A percentile compares a stretch with the other conserved stretches of the same genome.
phyloP scores from a whole-genome alignment of 441 rosid species.

The Adansonia madagascariensis region DNA sequence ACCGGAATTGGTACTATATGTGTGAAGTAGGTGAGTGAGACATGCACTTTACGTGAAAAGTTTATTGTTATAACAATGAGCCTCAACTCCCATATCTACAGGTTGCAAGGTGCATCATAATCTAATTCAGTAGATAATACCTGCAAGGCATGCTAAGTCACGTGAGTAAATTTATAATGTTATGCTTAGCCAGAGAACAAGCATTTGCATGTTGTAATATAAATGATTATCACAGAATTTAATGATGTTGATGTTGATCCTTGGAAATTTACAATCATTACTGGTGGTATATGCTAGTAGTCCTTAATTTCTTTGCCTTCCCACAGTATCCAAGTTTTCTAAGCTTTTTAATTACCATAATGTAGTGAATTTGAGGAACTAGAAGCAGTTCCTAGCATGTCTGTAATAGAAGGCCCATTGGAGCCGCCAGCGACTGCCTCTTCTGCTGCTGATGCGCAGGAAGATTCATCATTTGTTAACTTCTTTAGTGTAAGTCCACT shows the following conservation, averaged over 20 bases:
- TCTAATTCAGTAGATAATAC: constrained; percentile 4
- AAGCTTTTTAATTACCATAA: neutral
- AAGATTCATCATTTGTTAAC: constrained; percentile 60
- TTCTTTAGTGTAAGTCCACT: constrained; percentile 56
- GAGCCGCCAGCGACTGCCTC: constrained; percentile 55
- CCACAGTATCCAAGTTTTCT: neutral
- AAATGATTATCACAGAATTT: neutral
- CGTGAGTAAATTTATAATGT: neutral
- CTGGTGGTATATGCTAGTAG: neutral
- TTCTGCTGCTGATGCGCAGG: constrained; percentile 45
- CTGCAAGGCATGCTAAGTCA: neutral
- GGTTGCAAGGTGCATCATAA: neutral
- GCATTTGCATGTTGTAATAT: neutral
- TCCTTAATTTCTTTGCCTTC: neutral
- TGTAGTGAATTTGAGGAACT: constrained; percentile 74
- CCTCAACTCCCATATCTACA: neutral
- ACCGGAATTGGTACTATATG: neutral
- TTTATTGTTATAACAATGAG: neutral
- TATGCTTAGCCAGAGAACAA: neutral
- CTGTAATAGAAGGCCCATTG: constrained; percentile 61
- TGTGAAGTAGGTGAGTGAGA: neutral
- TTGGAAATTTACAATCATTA: neutral
- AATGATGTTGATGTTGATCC: neutral
- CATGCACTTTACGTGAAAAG: neutral
- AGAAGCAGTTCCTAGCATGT: constrained; percentile 63